Evolutionary conservation across 2,329 filamentous ascomycete species (phyloP).

Genomic region (Cryphonectria parasitica): DNA sequence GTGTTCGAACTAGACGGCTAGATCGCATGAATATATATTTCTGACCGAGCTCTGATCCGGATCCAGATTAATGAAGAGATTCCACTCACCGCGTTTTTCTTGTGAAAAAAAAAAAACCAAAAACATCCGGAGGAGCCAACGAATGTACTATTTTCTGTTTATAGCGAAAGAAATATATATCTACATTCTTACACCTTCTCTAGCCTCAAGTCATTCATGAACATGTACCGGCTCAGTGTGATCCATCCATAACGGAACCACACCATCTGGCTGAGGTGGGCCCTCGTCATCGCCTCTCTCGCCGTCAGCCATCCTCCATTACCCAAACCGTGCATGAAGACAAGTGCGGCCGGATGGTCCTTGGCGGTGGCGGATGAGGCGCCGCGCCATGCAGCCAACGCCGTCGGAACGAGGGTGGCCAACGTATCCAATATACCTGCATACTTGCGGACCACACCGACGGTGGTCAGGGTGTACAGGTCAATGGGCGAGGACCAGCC

Average conservation of each 20-base stretch:
- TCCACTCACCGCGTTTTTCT: not conserved
- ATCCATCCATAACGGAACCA: slow-evolving; percentile 99
- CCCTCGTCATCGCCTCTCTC: slow-evolving; percentile 84
- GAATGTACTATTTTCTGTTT: not conserved
- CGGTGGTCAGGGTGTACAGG: slow-evolving; percentile 81
- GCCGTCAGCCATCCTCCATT: slow-evolving; percentile 62
- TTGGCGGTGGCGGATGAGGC: not conserved
- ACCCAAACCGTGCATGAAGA: slow-evolving; percentile 72
- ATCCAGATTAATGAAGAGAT: not conserved
- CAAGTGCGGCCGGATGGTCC: slow-evolving; percentile 61
- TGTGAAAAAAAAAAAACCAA: too few species aligned
- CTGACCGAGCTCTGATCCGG: not conserved
- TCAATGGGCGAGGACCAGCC: slow-evolving; percentile 76
- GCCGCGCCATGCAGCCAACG: slow-evolving; percentile 38
- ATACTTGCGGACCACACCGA: slow-evolving; percentile 81
- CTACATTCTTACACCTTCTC: slow-evolving; percentile 42
- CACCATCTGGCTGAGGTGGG: slow-evolving; percentile 94
- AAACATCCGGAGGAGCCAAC: not conserved
- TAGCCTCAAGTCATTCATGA: slow-evolving; percentile 81
- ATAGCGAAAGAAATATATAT: not conserved
- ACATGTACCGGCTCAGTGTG: slow-evolving; percentile 87
- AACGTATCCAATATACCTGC: slow-evolving; percentile 74
- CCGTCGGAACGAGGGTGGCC: slow-evolving; percentile 66
- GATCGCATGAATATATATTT: not conserved
- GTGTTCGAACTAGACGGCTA: not conserved